Base-by-base conservation (phyloP, 2,329 filamentous ascomycete genomes). In the Fusarium protoensiforme region DNA sequence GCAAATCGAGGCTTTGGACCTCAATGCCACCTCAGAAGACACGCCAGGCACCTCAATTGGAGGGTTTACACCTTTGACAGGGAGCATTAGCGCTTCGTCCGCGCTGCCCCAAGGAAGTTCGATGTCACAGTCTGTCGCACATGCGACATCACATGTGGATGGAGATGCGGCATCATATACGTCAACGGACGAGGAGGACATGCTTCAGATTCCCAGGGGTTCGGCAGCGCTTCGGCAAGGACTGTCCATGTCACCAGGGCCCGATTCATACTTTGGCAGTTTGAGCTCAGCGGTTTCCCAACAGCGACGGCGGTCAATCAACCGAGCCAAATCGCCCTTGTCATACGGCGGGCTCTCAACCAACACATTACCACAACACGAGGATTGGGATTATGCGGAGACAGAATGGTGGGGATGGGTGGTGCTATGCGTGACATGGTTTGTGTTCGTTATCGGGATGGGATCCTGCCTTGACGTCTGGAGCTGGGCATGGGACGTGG, bases 401-500 rank as follows among this genome's bases (percentile, higher is more conserved):
- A 99, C 96, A 1, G 95, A 96, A 78, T 97, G 94, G 92, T 99
- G 96, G 96, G 96, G 96, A 1, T 99, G 96, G 94, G 92, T 98
- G 9, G 92, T 99, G 56, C 86, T 99, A 35, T 85, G 93, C 43
- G 92, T 94, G 54, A 99, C 97, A 0, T 99, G 97, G 96, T 85
- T 97, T 51, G 95, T 98, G 29, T 98, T 99, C 81, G 95, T 98
- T 22, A 91, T 96, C 1, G 96, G 96, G 35, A 98, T 99, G 93
- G 96, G 96, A 61, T 97, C 94, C 59, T 98, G 95, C 81, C 88
- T 98, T 53, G 96, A 93, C 24, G 91, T 98, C 24, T 99, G 96
- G 96, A 96, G 92, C 82, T 99, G 96, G 96, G 96, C 96, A 3
- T 99, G 96, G 96, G 96, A 98, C 84, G 96, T 98, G 2, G 96